Evolutionary conservation across 495 filamentous ascomycete species (phyloP).

Genomic region (Staphylotrichum tortipilum): DNA sequence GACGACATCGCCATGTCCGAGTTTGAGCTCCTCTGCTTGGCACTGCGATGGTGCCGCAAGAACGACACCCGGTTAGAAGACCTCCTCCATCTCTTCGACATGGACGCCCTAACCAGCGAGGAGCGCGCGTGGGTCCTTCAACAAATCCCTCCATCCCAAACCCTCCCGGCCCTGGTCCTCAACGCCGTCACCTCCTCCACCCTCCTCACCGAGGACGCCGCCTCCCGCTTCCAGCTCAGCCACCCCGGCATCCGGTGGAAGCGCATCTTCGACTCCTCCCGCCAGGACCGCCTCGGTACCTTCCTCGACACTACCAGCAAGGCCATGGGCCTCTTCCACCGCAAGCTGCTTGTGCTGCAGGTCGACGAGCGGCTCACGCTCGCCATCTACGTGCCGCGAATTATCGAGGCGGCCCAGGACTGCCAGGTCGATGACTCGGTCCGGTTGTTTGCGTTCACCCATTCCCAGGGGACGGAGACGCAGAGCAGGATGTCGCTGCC

Average conservation of each 20-base stretch:
- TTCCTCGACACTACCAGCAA: constrained; percentile 29
- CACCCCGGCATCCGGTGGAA: constrained; percentile 38
- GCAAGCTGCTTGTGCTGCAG: constrained; percentile 38
- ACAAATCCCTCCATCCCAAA: constrained; percentile 25
- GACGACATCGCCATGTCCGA: constrained; percentile 38
- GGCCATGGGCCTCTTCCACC: constrained; percentile 35
- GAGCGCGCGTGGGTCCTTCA: constrained; percentile 36
- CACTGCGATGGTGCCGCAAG: constrained; percentile 33
- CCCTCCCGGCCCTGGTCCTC: constrained; percentile 24
- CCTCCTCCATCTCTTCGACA: constrained; percentile 35
- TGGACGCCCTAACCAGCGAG: constrained; percentile 31
- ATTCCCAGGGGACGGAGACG: constrained; percentile 30
- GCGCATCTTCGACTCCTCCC: constrained; percentile 30
- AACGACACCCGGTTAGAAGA: constrained; percentile 26
- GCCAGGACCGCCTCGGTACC: constrained; percentile 31
- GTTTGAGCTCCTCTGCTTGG: constrained; percentile 40
- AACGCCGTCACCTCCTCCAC: constrained; percentile 37
- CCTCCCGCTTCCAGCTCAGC: constrained; percentile 29
- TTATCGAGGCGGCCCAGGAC: constrained; percentile 30
- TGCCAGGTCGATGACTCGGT: constrained; percentile 32
- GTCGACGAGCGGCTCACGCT: constrained; percentile 41
- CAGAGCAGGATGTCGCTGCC: constrained; percentile 30
- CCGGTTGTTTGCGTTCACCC: constrained; percentile 42
- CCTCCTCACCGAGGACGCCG: constrained; percentile 26
- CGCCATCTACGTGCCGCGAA: constrained; percentile 42